phyloP scores from a whole-genome alignment of 2,329 filamentous ascomycete genomes.

The Coniochaeta prunicola region DNA sequence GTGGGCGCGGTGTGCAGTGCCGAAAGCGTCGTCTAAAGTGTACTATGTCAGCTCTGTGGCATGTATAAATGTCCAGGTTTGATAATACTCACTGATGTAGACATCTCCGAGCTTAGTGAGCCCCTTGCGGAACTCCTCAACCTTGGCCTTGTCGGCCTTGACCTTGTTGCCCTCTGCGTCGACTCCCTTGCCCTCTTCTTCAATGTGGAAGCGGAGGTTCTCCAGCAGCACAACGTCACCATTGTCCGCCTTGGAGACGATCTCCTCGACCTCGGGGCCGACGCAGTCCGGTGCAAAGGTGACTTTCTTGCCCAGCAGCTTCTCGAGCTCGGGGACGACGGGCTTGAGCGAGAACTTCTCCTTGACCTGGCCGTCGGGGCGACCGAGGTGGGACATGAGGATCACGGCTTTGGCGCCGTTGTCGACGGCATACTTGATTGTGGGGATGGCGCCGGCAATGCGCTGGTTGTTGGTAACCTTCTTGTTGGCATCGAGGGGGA shows the following conservation, averaged over 20 bases:
- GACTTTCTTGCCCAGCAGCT: constrained; percentile 77
- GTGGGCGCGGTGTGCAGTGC: constrained; percentile 96
- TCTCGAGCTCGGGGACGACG: constrained; percentile 85
- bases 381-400: constrained; percentile 97
- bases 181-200: constrained; percentile 96
- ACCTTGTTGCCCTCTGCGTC: constrained; percentile 92
- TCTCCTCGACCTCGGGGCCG: constrained; percentile 81
- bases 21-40: constrained; percentile 82
- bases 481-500: constrained; percentile 86
- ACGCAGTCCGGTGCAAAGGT: constrained; percentile 88
- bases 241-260: constrained; percentile 72
- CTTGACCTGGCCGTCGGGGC: constrained; percentile 84
- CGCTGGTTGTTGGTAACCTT: constrained; percentile 98
- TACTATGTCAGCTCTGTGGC: constrained; percentile 12
- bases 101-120: constrained; percentile 91
- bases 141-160: constrained; percentile 92
- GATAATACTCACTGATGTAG: constrained; percentile 74
- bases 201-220: constrained; percentile 96
- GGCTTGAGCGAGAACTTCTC: constrained; percentile 92
- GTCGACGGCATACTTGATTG: constrained; percentile 90
- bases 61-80: neutral
- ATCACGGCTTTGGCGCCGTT: constrained; percentile 87
- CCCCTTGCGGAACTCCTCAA: constrained; percentile 90
- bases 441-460: constrained; percentile 90
- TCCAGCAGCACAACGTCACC: constrained; percentile 88